These are phyloP conservation scores for Physcomitrellopsis africana DNA, from an alignment of 225 moss, liverwort and hornwort genomes.

Conservation along the genomic window DNA sequence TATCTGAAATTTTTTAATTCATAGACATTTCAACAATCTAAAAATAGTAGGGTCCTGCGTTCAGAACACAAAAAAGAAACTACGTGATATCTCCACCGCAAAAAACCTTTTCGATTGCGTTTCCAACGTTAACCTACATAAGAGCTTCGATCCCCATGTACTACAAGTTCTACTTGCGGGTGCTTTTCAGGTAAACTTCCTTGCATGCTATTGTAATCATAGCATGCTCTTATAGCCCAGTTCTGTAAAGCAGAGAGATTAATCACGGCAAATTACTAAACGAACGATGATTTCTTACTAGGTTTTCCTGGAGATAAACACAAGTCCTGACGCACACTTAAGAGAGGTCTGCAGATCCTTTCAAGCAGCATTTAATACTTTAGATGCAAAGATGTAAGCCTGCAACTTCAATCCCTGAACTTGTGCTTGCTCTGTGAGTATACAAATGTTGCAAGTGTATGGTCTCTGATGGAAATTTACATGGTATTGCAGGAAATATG, in stretches of 20 bases:
- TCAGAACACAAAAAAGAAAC: constrained; percentile 49
- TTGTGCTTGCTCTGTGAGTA: constrained; percentile 18
- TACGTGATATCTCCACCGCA: constrained; percentile 38
- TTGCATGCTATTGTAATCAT: constrained; percentile 15
- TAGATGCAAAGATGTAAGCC: constrained; percentile 33
- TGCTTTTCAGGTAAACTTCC: constrained; percentile 51
- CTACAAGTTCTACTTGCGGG: constrained; percentile 46
- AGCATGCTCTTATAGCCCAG: constrained; percentile 14
- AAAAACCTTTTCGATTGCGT: constrained; percentile 47
- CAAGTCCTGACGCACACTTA: constrained; percentile 29
- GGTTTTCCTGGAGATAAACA: constrained; percentile 55
- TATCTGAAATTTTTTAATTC: not conserved
- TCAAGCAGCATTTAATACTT: constrained; percentile 40
- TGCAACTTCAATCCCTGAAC: not conserved
- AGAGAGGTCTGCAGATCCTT: constrained; percentile 54
- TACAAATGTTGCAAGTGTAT: not conserved
- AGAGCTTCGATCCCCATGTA: constrained; percentile 39
- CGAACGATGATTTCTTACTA: constrained; percentile 22
- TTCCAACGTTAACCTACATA: constrained; percentile 31
- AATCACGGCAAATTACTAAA: not conserved
- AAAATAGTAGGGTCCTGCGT: constrained; percentile 28
- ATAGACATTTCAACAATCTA: constrained; percentile 28
- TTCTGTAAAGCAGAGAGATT: not conserved
- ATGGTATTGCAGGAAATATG: constrained; percentile 34
- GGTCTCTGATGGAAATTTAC: constrained; percentile 11